Evolutionary conservation across 2,329 filamentous ascomycete species (phyloP), one percentile per base, ranked within the genome.

Genomic region (Aspergillus eucalypticola): DNA sequence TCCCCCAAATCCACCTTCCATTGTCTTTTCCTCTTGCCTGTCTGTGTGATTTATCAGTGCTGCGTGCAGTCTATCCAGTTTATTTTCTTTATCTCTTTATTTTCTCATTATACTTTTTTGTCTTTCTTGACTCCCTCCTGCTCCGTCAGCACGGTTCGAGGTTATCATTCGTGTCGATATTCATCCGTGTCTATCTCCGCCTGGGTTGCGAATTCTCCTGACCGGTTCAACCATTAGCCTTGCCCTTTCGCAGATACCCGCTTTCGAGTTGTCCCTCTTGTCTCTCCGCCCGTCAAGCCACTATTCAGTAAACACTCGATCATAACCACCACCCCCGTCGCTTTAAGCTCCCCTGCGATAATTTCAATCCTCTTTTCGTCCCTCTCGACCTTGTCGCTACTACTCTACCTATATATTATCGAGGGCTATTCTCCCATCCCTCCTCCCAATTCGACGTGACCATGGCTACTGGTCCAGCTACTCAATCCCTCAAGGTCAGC

Each of bases 401-500:
- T 44, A 57, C 56, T 60, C 52, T 61, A 56, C 60, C 56, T 61
- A 55, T 29, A 48, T 35, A 15, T 35, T 35, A 35, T 57, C 38
- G 17, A 38, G 42, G 38, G 61, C 48, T 56, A 35, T 13, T 35
- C 11, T 15, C 10, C 32, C 32, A 35, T 35, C 32, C 50, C 53
- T 60, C 58, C 41, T 29, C 62, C 59, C 55, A 60, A 66, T 59
- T 50, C 56, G 39, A 39, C 61, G 55, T 44, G 54, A 63, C 50
- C 59, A 89, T 86, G 83, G 94, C 94, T 85, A 89, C 90, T 73
- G 88, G 89, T 78, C 90, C 89, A 63, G 90, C 90, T 73, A 94
- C 93, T 73, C 91, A 96, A 82, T 96, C 91, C 70, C 82, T 96
- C 76, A 96, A 96, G 91, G 92, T 95, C 82, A 82, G 67, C 62